Evolutionary conservation across 495 filamentous ascomycete genomes (phyloP), one percentile per base, ranked within the genome.

Genomic region (Hyphodiscus hymeniophilus): DNA sequence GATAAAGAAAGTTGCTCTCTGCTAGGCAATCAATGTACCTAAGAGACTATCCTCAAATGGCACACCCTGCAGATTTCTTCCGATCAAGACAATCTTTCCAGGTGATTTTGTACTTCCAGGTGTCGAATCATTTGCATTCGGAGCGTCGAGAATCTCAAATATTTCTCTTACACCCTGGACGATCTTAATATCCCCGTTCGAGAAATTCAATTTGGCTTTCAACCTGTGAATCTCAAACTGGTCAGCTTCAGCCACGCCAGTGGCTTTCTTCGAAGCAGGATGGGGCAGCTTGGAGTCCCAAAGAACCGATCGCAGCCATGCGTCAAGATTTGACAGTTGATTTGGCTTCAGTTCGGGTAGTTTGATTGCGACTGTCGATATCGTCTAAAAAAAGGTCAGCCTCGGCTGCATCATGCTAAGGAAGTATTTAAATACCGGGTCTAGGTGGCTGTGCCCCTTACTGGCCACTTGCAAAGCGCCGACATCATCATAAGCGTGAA

Each of bases 121-220:
- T 16, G 43, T 48, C 26, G 57, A 61, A 24, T 54, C 47, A 11
- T 55, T 59, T 30, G 42, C 44, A 18, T 63, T 56, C 2, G 71
- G 68, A 17, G 69, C 68, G 47, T 94, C 88, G 26, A 87, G 71
- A 15, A 97, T 85, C 59, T 97, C 92, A 60, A 96, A 98, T 7
- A 95, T 72, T 46, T 96, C 91, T 26, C 91, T 71, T 3, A 98
- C 92, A 15, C 90, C 92, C 61, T 98, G 92, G 4, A 96, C 74
- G 53, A 97, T 78, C 59, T 82, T 84, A 24, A 72, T 71, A 2
- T 64, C 64, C 0, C 87, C 88, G 51, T 83, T 72, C 0, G 68
- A 54, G 6, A 84, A 60, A 0, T 70, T 62, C 3, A 95, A 48
- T 16, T 84, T 80, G 7, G 88, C 90, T 63, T 98, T 98, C 23